A percentile compares a stretch with the other conserved stretches of the same genome.
Evolutionary conservation across 345 rosid species (phyloP).

Genomic region (Melaleuca quinquenervia): DNA sequence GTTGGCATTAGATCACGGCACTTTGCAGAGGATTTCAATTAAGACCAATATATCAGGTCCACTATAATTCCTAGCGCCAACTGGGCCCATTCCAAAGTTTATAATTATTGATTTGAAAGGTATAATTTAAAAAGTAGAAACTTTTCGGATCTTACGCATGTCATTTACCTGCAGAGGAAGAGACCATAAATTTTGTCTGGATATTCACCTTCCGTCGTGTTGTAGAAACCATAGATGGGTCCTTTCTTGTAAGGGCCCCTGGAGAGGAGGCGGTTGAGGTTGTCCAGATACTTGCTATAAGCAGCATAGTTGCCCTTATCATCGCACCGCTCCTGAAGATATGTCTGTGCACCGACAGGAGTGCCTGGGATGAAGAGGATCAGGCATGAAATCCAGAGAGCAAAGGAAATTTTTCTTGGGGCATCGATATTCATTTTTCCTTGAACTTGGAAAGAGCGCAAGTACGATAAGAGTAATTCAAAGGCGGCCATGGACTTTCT

Average conservation of each 20-base stretch:
- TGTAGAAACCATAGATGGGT: neutral
- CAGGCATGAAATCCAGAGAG: neutral
- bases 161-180: neutral
- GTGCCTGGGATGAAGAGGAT: neutral
- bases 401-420: neutral
- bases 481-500: neutral
- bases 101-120: no score
- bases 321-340: fast-evolving
- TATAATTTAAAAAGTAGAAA: fast-evolving
- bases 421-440: neutral
- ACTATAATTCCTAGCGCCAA: neutral
- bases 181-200: slow-evolving; percentile 2
- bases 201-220: neutral
- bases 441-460: neutral
- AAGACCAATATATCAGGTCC: neutral
- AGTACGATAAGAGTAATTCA: neutral
- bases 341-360: neutral
- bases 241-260: neutral
- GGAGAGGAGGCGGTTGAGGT: neutral
- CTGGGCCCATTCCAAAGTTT: no score
- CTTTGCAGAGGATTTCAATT: neutral
- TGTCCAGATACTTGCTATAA: neutral
- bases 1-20: neutral
- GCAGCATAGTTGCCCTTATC: neutral
- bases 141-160: neutral